Conservation (phyloP, 1,284 basidiomycete genomes). For the Termitomyces sp. region DNA sequence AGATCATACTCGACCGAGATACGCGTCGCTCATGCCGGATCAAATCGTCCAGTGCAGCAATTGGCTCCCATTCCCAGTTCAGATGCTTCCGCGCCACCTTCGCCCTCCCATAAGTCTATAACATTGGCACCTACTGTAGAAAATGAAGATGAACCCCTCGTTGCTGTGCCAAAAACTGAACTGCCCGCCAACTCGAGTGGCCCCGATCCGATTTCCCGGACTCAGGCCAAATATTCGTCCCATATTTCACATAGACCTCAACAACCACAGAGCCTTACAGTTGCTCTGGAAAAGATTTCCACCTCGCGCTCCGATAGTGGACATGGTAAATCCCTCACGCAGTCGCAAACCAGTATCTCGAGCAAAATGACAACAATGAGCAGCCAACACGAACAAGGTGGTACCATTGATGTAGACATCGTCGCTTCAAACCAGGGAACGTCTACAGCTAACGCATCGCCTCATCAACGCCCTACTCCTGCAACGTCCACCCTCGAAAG, state of each 20-base stretch:
- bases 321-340: conserved; percentile 23
- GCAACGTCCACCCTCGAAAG: conserved; percentile 26
- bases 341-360: conserved; percentile 24
- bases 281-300: conserved; percentile 50
- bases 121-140: conserved; percentile 15
- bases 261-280: conserved; percentile 51
- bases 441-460: conserved; percentile 23
- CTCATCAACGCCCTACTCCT: conserved; percentile 36
- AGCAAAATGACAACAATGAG: conserved; percentile 20
- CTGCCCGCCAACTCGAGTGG: background rate
- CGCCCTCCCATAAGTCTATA: conserved; percentile 29
- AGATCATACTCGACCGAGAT: conserved; percentile 37
- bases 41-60: conserved; percentile 28
- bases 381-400: conserved; percentile 22
- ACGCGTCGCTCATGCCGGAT: conserved; percentile 17
- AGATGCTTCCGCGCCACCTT: conserved; percentile 43
- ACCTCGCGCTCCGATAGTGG: conserved; percentile 42
- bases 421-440: conserved; percentile 19
- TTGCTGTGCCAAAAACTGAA: background rate
- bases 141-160: conserved; percentile 17
- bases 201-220: conserved; percentile 29
- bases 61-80: conserved; percentile 61
- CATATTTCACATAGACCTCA: conserved; percentile 42
- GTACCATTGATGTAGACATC: background rate
- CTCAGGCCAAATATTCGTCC: conserved; percentile 44